Evolutionary conservation across 257 asterid species (phyloP), one percentile per base, ranked within the genome.

Genomic region (Solanum etuberosum): DNA sequence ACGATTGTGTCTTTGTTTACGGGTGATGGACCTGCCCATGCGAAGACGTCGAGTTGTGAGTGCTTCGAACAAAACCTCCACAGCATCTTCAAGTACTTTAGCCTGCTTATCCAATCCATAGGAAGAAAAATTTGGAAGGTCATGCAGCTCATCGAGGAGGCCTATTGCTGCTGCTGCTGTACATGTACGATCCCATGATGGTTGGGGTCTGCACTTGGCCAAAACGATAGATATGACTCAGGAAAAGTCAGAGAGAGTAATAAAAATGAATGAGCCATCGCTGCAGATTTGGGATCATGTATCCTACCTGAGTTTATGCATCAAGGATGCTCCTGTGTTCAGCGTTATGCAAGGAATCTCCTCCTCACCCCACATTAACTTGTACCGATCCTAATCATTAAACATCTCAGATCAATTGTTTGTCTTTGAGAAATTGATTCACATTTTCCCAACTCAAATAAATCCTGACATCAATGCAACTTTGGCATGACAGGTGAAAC

Each of bases 101-200:
- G 97, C 95, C 86, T 93, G 96, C 37, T 89, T 90, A 78, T 91
- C 95, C 91, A 95, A 86, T 20, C 91, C 94, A n/a, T 87, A 89
- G 5, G 91, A 89, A 77, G 92, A 87, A 46, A 94, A 92, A 73
- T 92, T 94, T 21, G 93, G 93, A 86, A 94, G 85, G 73, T 85
- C 96, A 2, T 93, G 95, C 74, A 97, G 98, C 90, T 97, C 99
- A 12, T 88, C 73, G 20, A 97, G 97, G 83, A 97, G 97, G 48
- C 98, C 93, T 16, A 92, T 90, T 34, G 99, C 99, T 72, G 98
- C 99, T n/a, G 96, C 98, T 65, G 99, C 98, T 65, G 98, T 97
- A 87, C 99, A 97, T 1, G 98, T 97, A n/a, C 98, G 96, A 85
- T 97, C 99, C 98, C 98, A 94, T 11, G 98, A 95, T 32, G 99